Evolutionary conservation across 768 basidiomycete genomes (phyloP).

Genomic region (Tylopilus subfusipes): DNA sequence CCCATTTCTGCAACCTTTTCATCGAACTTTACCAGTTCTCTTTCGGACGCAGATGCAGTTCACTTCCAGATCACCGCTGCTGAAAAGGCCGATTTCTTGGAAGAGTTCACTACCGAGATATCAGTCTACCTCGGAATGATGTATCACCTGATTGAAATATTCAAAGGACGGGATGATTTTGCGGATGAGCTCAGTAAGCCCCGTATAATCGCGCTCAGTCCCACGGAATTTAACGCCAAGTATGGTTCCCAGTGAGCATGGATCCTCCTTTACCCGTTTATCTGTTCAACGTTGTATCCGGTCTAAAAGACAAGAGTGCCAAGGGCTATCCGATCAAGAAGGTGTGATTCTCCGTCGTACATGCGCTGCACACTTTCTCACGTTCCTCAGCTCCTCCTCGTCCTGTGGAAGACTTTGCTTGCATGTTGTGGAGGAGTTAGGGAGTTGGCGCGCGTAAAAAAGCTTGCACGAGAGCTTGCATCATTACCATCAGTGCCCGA

Average conservation of each 20-base stretch:
- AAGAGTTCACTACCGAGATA: constrained; percentile 89
- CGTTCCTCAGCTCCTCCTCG: constrained; percentile 68
- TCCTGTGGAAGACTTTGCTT: constrained; percentile 92
- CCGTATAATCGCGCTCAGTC: background rate
- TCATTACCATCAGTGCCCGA: constrained; percentile 59
- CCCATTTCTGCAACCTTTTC: background rate
- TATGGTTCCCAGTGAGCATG: constrained; percentile 71
- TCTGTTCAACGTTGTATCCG: constrained; percentile 86
- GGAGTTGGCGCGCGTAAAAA: constrained; percentile 81
- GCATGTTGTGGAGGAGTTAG: constrained; percentile 91
- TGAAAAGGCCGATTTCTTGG: constrained; percentile 76
- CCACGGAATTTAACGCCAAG: constrained; percentile 4
- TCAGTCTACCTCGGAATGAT: constrained; percentile 93
- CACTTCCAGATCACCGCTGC: constrained; percentile 66
- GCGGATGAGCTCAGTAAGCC: constrained; percentile 92
- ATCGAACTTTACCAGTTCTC: constrained; percentile 45
- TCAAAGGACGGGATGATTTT: constrained; percentile 91
- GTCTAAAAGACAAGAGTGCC: constrained; percentile 86
- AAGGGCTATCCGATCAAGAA: constrained; percentile 98
- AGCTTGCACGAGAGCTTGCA: constrained; percentile 78
- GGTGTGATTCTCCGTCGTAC: constrained; percentile 39
- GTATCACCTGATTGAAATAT: constrained; percentile 92
- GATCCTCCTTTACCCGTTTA: constrained; percentile 93
- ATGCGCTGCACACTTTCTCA: constrained; percentile 2
- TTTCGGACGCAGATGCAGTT: constrained; percentile 70